Evolutionary conservation across 805 yeast genomes (phyloP).

Genomic region (Lachancea mirantina): DNA sequence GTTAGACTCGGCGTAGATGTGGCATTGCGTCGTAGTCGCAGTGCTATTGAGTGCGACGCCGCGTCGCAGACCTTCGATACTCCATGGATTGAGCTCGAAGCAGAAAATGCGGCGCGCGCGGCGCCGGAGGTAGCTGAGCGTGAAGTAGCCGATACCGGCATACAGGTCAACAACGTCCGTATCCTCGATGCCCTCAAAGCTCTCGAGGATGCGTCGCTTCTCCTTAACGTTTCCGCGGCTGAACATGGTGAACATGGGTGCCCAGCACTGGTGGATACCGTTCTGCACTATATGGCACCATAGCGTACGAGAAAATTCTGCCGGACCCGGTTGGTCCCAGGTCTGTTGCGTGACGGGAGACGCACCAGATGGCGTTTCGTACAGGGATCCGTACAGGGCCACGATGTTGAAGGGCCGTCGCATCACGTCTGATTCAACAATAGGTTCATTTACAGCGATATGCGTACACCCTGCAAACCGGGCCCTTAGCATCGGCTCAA

Average conservation of each 20-base stretch:
- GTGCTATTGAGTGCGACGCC: slow-evolving; percentile 45
- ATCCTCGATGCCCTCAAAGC: slow-evolving; percentile 32
- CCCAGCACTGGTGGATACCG: slow-evolving; percentile 74
- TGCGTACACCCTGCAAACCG: slow-evolving; percentile 39
- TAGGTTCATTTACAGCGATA: slow-evolving; percentile 67
- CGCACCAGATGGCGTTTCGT: slow-evolving; percentile 41
- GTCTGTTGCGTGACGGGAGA: slow-evolving; percentile 1
- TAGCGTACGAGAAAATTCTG: slow-evolving; percentile 47
- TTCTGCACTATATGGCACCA: slow-evolving; percentile 72
- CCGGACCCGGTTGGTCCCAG: slow-evolving; percentile 33
- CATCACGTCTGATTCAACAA: slow-evolving; percentile 45
- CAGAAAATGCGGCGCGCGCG: slow-evolving; percentile 52
- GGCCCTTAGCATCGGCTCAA: slow-evolving; percentile 16
- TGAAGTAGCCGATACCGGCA: slow-evolving; percentile 82
- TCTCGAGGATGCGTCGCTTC: slow-evolving; percentile 54
- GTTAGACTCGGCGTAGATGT: slow-evolving; percentile 60
- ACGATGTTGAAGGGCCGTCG: slow-evolving; percentile 57
- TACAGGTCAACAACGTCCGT: slow-evolving; percentile 60
- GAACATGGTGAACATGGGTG: slow-evolving; percentile 81
- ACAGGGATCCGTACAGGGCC: slow-evolving; percentile 56
- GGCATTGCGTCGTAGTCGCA: slow-evolving; percentile 29
- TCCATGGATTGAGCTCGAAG: slow-evolving; percentile 86
- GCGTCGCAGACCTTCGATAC: slow-evolving; percentile 58
- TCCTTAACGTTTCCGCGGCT: slow-evolving; percentile 82
- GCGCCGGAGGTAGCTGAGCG: slow-evolving; percentile 54